A percentile compares a stretch with the other conserved stretches of the same genome.
Conservation (phyloP, 164 flowering plant species). For the Vitis amurensis region DNA sequence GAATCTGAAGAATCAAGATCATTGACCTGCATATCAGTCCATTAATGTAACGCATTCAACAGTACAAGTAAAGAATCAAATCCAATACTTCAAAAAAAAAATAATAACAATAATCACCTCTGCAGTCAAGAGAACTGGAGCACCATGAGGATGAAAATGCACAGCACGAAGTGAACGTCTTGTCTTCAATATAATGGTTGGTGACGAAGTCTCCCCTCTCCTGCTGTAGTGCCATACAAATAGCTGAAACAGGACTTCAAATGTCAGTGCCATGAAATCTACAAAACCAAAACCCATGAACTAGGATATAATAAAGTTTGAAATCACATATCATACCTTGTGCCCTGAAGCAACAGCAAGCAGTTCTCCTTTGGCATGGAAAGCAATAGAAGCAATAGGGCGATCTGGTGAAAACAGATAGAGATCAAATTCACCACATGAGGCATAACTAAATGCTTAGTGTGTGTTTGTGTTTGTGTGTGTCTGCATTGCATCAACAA, state of each 20-base stretch:
- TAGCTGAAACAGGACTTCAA: slow-evolving; percentile 39
- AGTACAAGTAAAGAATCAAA: slow-evolving; percentile 7
- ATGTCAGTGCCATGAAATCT: neutral
- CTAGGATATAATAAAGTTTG: neutral
- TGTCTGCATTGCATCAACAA: neutral
- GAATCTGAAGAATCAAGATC: slow-evolving; percentile 89
- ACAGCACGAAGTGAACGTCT: slow-evolving; percentile 96
- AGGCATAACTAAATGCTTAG: neutral
- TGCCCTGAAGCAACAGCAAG: slow-evolving; percentile 99
- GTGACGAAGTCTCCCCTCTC: slow-evolving; percentile 61
- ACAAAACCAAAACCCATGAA: neutral
- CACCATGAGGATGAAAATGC: slow-evolving; percentile 93
- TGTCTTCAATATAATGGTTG: slow-evolving; percentile 72
- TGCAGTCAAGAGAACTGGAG: slow-evolving; percentile 89
- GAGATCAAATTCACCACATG: neutral
- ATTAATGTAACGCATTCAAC: slow-evolving; percentile 5
- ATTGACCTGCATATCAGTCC: slow-evolving; percentile 63
- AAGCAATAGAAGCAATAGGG: slow-evolving; percentile 97
- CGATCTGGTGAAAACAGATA: slow-evolving; percentile 47
- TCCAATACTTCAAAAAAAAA: neutral
- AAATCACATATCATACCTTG: slow-evolving; percentile 52
- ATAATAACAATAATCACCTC: slow-evolving; percentile 47
- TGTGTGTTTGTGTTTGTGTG: no score
- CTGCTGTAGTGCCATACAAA: slow-evolving; percentile 87
- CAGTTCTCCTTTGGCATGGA: slow-evolving; percentile 90